Evolutionary conservation across 1,139 yeast species (phyloP), one percentile per base, ranked within the genome.

Genomic region (Candida pseudocylindracea): DNA sequence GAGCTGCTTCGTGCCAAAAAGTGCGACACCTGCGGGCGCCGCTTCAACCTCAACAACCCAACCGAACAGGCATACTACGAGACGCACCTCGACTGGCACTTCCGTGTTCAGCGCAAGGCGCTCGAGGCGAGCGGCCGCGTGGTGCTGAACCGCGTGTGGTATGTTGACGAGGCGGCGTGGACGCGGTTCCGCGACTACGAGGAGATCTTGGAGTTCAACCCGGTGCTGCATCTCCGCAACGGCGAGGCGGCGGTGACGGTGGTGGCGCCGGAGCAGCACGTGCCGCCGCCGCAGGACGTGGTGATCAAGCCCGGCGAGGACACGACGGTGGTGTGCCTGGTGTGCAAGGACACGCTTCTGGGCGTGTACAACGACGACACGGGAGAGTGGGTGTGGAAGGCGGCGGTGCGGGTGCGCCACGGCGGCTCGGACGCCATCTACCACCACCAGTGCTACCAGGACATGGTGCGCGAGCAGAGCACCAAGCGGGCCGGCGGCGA

Each of bases 31-130:
- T 15, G 20, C 20, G 20, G 20, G 6, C 20, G 20, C 6, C 20
- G 20, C 20, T 15, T 15, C 20, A 15, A 15, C 20, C 20, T 15
- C 20, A 15, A 15, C 20, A 15, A 15, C 20, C 6, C 20, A 4
- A 6, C 6, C 6, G 20, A 15, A 6, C 20, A 15, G 20, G 20
- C 20, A 15, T 15, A 15, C 20, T 15, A 15, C 20, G 20, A 15
- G 20, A 15, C 20, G 12, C 32, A 30, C 13, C 27, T 30, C 26
- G 32, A 30, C 29, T 30, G 32, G 32, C 32, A 30, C 15, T 30
- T 30, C 26, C 27, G 32, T 6, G 27, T 30, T 8, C 26, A 30
- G 20, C 9, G 26, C n/a, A 30, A 30, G 15, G 26, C 13, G 15
- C 29, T 29, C 9, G 15, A 30, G 15, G 26, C 26, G 6, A 30